Evolutionary conservation across 2,329 filamentous ascomycete genomes (phyloP), one percentile per base, ranked within the genome.

Genomic region (Fusarium globosum): DNA sequence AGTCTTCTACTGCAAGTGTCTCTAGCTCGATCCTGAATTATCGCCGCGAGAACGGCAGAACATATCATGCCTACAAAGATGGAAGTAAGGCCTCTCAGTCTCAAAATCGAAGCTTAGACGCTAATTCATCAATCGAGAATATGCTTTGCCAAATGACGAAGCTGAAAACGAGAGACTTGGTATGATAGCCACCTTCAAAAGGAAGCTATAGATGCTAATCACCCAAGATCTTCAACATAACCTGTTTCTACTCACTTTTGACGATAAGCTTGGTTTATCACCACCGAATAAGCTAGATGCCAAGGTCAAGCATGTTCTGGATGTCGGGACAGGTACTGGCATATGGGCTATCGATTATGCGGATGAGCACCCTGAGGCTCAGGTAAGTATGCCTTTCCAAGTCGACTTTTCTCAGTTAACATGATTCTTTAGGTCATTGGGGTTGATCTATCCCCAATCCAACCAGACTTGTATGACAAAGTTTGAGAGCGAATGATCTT

Each of bases 311-410:
- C 56, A 52, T n/a, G 71, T 76, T 14, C 48, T 76, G 3, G 71
- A 76, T 21, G 14, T 76, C 9, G 74, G 74, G 15, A 76, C 74
- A 1, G 73, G 74, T 2, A 76, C 74, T 7, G 71, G 74, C 8
- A 73, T 76, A 6, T 76, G 73, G 74, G 73, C 73, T 2, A 61
- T 76, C 3, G 74, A 76, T 30, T 76, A 61, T 30, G 72, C 51
- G 1, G 72, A 73, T 16, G 72, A 75, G 21, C 60, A 71, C 5
- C 69, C 69, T 12, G 56, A 71, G 10, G 38, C 72, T 3, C 42
- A 73, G 36, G 72, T 68, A 15, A n/a, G 18, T 28, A 3, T 7
- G 12, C 6, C 6, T 14, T 16, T 3, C 20, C 6, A 6, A 21
- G 1, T 7, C 1, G 1, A 10, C 13, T 1, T 4, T 1, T 3